Evolutionary conservation across 208 protist species (phyloP).

Genomic region (Leishmania lainsoni): DNA sequence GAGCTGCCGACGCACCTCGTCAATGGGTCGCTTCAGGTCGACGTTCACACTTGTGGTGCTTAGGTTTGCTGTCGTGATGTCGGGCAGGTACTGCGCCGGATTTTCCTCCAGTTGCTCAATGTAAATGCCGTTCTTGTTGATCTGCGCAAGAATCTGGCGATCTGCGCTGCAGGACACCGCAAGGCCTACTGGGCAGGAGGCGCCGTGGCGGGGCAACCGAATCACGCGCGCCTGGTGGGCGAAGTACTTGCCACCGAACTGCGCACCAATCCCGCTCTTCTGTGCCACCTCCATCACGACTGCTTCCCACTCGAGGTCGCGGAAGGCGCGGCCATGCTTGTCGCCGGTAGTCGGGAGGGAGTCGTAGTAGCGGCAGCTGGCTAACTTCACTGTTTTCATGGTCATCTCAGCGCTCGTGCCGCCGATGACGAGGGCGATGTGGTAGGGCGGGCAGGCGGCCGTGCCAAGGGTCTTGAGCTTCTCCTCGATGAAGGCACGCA

Average conservation of each 20-base stretch:
- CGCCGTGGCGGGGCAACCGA: conserved; percentile 90
- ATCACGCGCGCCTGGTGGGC: conserved; percentile 96
- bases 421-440: conserved; percentile 97
- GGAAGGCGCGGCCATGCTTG: conserved; percentile 93
- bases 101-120: conserved; percentile 94
- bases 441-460: conserved; percentile 98
- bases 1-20: conserved; percentile 77
- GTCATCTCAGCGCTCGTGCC: conserved; percentile 97
- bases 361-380: conserved; percentile 95
- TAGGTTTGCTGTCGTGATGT: conserved; percentile 48
- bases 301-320: conserved; percentile 95
- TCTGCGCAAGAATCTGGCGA: conserved; percentile 95
- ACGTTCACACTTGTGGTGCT: conserved; percentile 72
- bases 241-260: conserved; percentile 98
- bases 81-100: conserved; percentile 92
- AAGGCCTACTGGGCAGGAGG: conserved; percentile 93
- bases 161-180: conserved; percentile 97
- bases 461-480: conserved; percentile 96
- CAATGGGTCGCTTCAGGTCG: conserved; percentile 92
- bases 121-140: conserved; percentile 94
- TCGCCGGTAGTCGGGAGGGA: conserved; percentile 94
- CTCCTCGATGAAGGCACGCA: conserved; percentile 93
- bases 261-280: conserved; percentile 93
- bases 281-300: conserved; percentile 90
- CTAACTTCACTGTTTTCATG: conserved; percentile 98